phyloP scores from a whole-genome alignment of 345 rosid species.

The Combretum micranthum region DNA sequence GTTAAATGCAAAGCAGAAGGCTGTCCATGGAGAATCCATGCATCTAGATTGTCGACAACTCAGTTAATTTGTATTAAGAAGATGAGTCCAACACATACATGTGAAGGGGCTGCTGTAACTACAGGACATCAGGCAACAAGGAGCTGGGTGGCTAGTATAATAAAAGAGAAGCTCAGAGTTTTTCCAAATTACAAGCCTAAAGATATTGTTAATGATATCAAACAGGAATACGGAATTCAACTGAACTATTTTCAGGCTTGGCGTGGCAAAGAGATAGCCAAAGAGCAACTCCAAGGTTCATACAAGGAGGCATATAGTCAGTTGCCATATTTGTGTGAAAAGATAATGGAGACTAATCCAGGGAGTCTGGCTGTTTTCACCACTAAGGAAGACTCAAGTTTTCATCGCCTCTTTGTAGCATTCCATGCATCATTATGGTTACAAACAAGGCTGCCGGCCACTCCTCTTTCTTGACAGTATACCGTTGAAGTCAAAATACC shows the following conservation, averaged over 20 bases:
- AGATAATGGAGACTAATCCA: constrained; percentile 80
- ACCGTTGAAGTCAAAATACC: constrained; percentile 84
- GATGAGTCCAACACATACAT: constrained; percentile 79
- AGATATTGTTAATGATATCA: constrained; percentile 81
- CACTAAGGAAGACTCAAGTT: constrained; percentile 90
- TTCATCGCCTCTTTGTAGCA: constrained; percentile 80
- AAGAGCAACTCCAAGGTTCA: constrained; percentile 94
- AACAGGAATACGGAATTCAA: constrained; percentile 83
- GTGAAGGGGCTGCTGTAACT: constrained; percentile 67
- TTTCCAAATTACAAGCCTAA: constrained; percentile 86
- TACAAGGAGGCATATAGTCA: constrained; percentile 83
- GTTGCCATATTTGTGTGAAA: constrained; percentile 69
- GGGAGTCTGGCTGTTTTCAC: constrained; percentile 78
- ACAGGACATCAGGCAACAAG: constrained; percentile 84
- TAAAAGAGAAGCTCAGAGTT: constrained; percentile 80
- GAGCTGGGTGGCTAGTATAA: constrained; percentile 93
- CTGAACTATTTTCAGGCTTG: constrained; percentile 91
- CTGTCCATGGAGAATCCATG: constrained; percentile 97
- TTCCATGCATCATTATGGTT: constrained; percentile 86
- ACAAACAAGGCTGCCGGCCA: constrained; percentile 75
- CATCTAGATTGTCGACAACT: constrained; percentile 84
- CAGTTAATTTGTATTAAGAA: constrained; percentile 87
- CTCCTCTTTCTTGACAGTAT: constrained; percentile 84
- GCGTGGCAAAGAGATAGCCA: constrained; percentile 96
- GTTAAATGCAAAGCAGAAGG: constrained; percentile 95